Base-by-base conservation (phyloP, 2,329 filamentous ascomycete species). In the Ophiostoma novo-ulmi region DNA sequence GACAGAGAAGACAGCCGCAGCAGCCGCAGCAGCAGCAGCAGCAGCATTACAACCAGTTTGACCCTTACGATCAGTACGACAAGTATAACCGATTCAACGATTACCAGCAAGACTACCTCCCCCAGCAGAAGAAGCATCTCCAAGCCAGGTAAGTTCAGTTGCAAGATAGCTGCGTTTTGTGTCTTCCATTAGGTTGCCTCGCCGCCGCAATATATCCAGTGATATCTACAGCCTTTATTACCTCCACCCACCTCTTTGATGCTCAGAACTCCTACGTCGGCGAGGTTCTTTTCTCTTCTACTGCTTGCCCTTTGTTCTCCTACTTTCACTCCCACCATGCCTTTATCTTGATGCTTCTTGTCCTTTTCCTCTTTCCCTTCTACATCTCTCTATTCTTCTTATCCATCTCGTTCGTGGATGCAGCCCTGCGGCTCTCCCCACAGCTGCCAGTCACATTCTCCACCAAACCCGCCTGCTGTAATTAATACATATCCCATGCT, bases 21-120 rank as follows among this genome's bases (percentile, higher is more conserved):
- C 74, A 75, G 64, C 73, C 74, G 41, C 75, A 75, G 75, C 77
- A 35, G 20, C 48, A 55, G 4, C 72, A 76, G 69, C 73, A 75
- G 75, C 77, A 35, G 20, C 48, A 55, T 2, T 31, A 71, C 20
- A 44, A 76, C 75, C 58, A 67, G n/a, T n/a, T 48, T 20, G 48
- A 48, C 31, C 48, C 68, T 4, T 69, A 68, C 44, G 39, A 70
- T 41, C 69, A 69, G 22, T 61, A 39, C 6, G 55, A 71, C 17
- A 68, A 63, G 31, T 38, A 63, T 69, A 65, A 44, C 48, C 39
- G 8, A 20, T 70, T n/a, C 55, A 76, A 76, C 67, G 61, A 63
- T 17, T 63, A 64, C 39, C 69, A 72, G 22, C 64, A 67, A 48
- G 67, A 67, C 13, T 63, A 68, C 20, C 20, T 41, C 3, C 20